These are phyloP conservation scores for Neodidymelliopsis sp. DNA, from an alignment of 2,329 filamentous ascomycete genomes.

Conservation along the genomic window DNA sequence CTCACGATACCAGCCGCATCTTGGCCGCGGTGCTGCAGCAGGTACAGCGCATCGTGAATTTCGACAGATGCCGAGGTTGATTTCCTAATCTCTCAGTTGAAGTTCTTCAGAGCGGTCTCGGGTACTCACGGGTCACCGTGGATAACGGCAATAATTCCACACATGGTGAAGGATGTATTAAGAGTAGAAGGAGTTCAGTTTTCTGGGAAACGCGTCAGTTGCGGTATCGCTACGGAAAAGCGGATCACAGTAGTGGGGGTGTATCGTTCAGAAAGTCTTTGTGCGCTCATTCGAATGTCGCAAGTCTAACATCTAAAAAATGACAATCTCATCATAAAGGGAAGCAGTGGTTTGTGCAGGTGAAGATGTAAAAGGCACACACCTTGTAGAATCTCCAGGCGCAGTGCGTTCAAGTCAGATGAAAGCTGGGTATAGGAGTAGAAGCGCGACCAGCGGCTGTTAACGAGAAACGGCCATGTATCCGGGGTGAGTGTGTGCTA, in stretches of 20 bases:
- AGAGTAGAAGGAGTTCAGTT: neutral
- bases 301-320: conserved; percentile 52
- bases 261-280: conserved; percentile 46
- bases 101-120: conserved; percentile 24
- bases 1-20: conserved; percentile 88
- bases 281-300: conserved; percentile 47
- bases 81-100: conserved; percentile 35
- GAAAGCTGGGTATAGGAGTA: conserved; percentile 13
- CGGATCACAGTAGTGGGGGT: conserved; percentile 28
- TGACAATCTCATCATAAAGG: conserved; percentile 46
- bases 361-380: conserved; percentile 6
- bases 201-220: conserved; percentile 35
- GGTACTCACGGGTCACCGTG: conserved; percentile 50
- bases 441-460: conserved; percentile 24
- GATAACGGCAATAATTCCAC: conserved; percentile 60
- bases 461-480: conserved; percentile 18
- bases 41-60: conserved; percentile 53
- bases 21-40: conserved; percentile 71
- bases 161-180: conserved; percentile 50
- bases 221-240: conserved; percentile 20
- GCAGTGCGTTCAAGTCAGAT: conserved; percentile 11
- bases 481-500: neutral
- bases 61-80: conserved; percentile 52
- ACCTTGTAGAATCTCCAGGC: conserved; percentile 17
- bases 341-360: neutral